Percentiles rank a stretch among this genome's conserved stretches.
These are phyloP conservation scores for Scedosporium boydii DNA, from an alignment of 2,329 filamentous ascomycete species.

Conservation along the genomic window DNA sequence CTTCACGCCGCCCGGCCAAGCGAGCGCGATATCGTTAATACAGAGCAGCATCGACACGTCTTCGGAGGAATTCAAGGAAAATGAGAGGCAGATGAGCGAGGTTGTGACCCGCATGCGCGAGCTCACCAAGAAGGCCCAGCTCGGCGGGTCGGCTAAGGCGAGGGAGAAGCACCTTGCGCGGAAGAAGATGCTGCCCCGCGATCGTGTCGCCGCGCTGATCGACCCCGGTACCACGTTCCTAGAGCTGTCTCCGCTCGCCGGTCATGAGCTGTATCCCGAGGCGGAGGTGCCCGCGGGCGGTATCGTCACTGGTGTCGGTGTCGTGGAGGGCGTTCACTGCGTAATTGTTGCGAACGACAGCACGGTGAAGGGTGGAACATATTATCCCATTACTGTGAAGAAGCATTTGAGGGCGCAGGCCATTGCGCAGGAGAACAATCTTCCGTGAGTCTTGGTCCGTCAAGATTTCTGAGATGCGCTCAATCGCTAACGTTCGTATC, in stretches of 20 bases:
- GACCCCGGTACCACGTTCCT: constrained; percentile 86
- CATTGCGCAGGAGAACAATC: constrained; percentile 77
- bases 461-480: no score
- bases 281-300: constrained; percentile 84
- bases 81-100: constrained; percentile 66
- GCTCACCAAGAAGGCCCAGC: constrained; percentile 61
- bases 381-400: constrained; percentile 95
- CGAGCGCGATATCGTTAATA: constrained; percentile 71
- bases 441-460: constrained; percentile 39
- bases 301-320: constrained; percentile 86
- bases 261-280: constrained; percentile 73
- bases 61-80: constrained; percentile 72
- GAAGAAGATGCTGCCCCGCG: constrained; percentile 89
- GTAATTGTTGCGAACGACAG: constrained; percentile 94
- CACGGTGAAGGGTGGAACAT: constrained; percentile 94
- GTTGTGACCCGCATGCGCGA: constrained; percentile 58
- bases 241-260: constrained; percentile 87
- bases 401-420: constrained; percentile 91
- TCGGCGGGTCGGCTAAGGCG: constrained; percentile 73
- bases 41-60: constrained; percentile 66
- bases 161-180: constrained; percentile 77
- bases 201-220: constrained; percentile 77
- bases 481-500: constrained; percentile 1
- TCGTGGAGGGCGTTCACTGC: constrained; percentile 82
- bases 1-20: constrained; percentile 74